Conservation (phyloP, 768 basidiomycete genomes). For the Suillus weaverae region DNA sequence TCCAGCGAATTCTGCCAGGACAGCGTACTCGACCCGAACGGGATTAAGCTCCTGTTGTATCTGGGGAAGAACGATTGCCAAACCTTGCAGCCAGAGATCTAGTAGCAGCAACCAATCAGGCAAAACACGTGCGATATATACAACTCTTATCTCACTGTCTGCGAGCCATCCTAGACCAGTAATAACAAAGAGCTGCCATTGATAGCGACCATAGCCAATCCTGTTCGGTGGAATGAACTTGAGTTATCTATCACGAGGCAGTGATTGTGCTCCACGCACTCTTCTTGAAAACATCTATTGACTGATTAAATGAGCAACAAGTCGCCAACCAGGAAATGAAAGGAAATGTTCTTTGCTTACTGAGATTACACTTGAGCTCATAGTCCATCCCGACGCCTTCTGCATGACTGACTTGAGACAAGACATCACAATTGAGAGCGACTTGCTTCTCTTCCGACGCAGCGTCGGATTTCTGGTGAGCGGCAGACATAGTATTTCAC, state of each 20-base stretch:
- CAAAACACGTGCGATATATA: slow-evolving; percentile 32
- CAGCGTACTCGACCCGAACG: slow-evolving; percentile 43
- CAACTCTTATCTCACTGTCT: slow-evolving; percentile 38
- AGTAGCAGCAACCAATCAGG: neutral
- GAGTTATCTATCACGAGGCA: neutral
- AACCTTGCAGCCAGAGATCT: slow-evolving; percentile 46
- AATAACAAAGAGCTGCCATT: slow-evolving; percentile 46
- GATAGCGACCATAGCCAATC: slow-evolving; percentile 52
- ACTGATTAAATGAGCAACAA: slow-evolving; percentile 27
- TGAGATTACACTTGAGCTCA: slow-evolving; percentile 34
- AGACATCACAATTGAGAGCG: slow-evolving; percentile 15
- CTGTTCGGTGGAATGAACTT: slow-evolving; percentile 23
- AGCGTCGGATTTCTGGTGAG: slow-evolving; percentile 1
- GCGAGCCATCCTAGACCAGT: slow-evolving; percentile 51
- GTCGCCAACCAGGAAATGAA: neutral
- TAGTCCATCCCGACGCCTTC: slow-evolving; percentile 33
- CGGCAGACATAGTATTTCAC: neutral
- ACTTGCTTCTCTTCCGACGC: slow-evolving; percentile 19
- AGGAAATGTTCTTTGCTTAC: slow-evolving; percentile 18
- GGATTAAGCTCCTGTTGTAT: slow-evolving; percentile 45
- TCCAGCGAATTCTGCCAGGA: slow-evolving; percentile 47
- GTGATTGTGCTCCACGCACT: slow-evolving; percentile 33
- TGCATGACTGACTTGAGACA: slow-evolving; percentile 4
- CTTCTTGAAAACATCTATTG: slow-evolving; percentile 47
- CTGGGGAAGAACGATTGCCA: slow-evolving; percentile 46